phyloP scores from a whole-genome alignment of 768 basidiomycete genomes.

The Hericium rajendrae region DNA sequence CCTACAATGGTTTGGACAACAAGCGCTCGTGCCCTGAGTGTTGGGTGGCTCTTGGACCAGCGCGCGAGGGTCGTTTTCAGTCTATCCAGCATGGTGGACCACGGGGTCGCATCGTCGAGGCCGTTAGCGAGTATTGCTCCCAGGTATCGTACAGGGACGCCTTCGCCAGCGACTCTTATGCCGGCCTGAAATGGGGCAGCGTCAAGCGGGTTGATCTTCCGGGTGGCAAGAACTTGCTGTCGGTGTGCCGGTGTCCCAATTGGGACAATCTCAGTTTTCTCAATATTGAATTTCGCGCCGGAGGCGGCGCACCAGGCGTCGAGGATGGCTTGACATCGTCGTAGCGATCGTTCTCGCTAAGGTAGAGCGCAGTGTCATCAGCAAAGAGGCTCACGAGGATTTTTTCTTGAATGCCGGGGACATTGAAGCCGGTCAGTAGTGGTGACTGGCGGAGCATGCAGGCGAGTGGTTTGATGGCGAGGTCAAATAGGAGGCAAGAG shows the following conservation, averaged over 20 bases:
- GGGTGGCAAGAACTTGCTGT: fast-evolving
- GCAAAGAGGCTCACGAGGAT: neutral
- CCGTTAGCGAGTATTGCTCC: slow-evolving; percentile 3
- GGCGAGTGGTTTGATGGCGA: slow-evolving; percentile 8
- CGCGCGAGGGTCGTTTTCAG: neutral
- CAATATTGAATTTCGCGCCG: slow-evolving; percentile 27
- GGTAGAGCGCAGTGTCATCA: slow-evolving; percentile 9
- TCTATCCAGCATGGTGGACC: slow-evolving; percentile 4
- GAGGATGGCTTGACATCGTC: slow-evolving; percentile 20
- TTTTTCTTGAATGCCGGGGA: neutral
- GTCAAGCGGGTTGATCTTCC: neutral
- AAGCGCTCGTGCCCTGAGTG: slow-evolving; percentile 10
- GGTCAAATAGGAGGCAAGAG: slow-evolving; percentile 10
- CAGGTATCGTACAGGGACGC: neutral
- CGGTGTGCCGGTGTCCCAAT: slow-evolving; percentile 20
- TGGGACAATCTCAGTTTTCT: slow-evolving; percentile 31
- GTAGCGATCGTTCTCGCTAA: slow-evolving; percentile 22
- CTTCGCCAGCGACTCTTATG: neutral
- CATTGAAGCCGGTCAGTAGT: neutral
- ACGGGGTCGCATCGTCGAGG: neutral
- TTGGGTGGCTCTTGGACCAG: slow-evolving; percentile 7
- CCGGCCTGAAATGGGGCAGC: neutral
- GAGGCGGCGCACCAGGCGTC: slow-evolving; percentile 25
- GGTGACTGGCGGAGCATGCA: slow-evolving; percentile 1
- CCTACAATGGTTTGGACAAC: slow-evolving; percentile 17